Conservation (phyloP, 352 stramenopile genomes). For the Lagenidium giganteum region DNA sequence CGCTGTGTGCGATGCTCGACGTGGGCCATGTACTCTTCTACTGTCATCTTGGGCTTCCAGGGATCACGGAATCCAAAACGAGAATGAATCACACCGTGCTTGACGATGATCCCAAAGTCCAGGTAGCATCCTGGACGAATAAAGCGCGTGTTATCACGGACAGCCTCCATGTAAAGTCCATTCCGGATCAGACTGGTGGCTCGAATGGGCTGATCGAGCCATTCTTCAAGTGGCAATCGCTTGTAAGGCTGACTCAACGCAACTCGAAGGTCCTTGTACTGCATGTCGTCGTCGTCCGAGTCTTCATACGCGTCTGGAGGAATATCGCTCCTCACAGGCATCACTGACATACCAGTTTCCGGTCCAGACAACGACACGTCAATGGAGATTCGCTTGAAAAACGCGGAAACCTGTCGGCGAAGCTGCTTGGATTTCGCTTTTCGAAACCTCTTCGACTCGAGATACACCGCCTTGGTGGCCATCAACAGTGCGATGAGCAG, state of each 20-base stretch:
- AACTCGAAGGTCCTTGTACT: too few species aligned
- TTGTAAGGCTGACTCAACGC: conserved; percentile 7
- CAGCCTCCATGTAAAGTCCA: conserved; percentile 29
- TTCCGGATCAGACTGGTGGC: conserved; percentile 38
- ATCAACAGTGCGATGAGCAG: background rate
- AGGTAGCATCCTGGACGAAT: conserved; percentile 39
- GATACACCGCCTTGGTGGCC: conserved; percentile 7
- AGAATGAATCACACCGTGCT: conserved; percentile 15
- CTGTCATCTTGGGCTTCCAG: conserved; percentile 13
- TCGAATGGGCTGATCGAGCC: conserved; percentile 34
- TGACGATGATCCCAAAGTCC: conserved; percentile 35
- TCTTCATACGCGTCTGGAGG: conserved; percentile 2
- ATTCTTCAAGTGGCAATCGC: conserved; percentile 12
- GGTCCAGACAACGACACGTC: background rate
- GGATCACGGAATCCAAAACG: conserved; percentile 10
- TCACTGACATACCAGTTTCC: too few species aligned
- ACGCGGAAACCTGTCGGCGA: background rate
- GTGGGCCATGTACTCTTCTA: conserved; percentile 14
- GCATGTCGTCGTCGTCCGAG: background rate
- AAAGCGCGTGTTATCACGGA: conserved; percentile 17
- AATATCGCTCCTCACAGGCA: background rate
- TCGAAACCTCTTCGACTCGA: background rate
- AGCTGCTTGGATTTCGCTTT: too few species aligned
- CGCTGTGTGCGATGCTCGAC: conserved; percentile 7
- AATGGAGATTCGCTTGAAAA: background rate